Conservation (phyloP, 441 rosid species). For the Brassica balearica region DNA sequence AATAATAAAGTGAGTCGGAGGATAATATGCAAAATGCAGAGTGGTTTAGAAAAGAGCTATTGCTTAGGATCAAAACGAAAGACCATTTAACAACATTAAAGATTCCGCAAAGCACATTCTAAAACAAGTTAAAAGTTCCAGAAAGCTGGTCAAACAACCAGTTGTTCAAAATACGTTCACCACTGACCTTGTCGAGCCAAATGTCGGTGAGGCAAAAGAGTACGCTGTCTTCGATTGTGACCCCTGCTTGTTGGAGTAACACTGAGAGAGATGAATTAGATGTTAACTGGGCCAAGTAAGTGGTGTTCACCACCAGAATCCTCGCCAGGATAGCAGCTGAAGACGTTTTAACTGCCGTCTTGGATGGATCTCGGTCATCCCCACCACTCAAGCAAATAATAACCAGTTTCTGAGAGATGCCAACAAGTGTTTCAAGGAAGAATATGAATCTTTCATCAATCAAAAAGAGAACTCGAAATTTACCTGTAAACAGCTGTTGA, state of each 20-base stretch:
- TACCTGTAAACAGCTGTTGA: constrained; percentile 87
- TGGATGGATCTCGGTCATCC: constrained; percentile 84
- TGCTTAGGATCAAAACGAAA: background rate
- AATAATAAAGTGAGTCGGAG: constrained; percentile 3
- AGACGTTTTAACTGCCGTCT: constrained; percentile 83
- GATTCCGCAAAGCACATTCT: constrained; percentile 2
- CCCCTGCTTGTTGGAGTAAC: constrained; percentile 82
- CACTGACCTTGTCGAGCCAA: constrained; percentile 96
- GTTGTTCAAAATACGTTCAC: constrained; percentile 20
- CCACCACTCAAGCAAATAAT: constrained; percentile 88
- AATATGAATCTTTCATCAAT: constrained; percentile 24
- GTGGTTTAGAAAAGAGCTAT: constrained; percentile 12
- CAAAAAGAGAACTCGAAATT: constrained; percentile 22
- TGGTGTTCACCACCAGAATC: constrained; percentile 93
- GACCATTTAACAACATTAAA: constrained; percentile 17
- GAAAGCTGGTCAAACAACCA: constrained; percentile 15
- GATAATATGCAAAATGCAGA: constrained; percentile 13
- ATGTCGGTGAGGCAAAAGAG: constrained; percentile 90
- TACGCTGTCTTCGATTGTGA: constrained; percentile 66
- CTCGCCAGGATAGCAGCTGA: constrained; percentile 92
- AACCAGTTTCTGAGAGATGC: constrained; percentile 69
- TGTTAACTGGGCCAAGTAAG: constrained; percentile 85
- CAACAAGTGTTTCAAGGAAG: constrained; percentile 25
- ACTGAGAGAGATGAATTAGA: constrained; percentile 78
- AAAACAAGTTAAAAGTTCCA: constrained; percentile 3